Conservation (phyloP, 2,329 filamentous ascomycete genomes). For the Pseudonectria foliicola region DNA sequence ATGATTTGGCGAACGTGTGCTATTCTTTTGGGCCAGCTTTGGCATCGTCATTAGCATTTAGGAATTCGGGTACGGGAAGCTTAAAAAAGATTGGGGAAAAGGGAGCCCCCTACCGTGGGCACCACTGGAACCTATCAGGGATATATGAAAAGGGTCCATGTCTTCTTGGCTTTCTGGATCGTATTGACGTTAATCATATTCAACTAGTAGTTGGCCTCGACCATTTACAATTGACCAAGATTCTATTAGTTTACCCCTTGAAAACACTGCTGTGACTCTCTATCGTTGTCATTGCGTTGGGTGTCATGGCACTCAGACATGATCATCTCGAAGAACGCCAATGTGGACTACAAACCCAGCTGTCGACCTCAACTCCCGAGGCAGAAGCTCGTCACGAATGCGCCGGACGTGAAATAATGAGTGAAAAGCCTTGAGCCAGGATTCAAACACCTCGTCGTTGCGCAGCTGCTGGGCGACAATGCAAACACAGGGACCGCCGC, state of each 20-base stretch:
- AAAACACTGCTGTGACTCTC: too few species aligned
- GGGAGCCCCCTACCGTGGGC: too few species aligned
- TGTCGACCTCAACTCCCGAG: slow-evolving; percentile 49
- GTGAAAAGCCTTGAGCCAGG: slow-evolving; percentile 67
- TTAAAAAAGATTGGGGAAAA: neutral
- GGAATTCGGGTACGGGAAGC: neutral
- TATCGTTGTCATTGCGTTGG: too few species aligned
- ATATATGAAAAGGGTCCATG: too few species aligned
- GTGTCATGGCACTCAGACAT: too few species aligned
- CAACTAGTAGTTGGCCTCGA: too few species aligned
- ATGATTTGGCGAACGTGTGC: slow-evolving; percentile 5
- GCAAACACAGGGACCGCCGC: slow-evolving; percentile 54
- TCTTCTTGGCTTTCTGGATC: too few species aligned
- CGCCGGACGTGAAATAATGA: slow-evolving; percentile 67
- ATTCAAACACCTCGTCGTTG: slow-evolving; percentile 75
- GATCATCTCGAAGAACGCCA: slow-evolving; percentile 48
- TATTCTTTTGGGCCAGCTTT: neutral
- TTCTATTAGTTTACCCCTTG: too few species aligned
- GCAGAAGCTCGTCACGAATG: slow-evolving; percentile 57
- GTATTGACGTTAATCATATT: too few species aligned
- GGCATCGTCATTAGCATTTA: neutral
- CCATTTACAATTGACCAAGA: too few species aligned
- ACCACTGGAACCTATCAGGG: too few species aligned
- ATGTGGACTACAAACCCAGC: slow-evolving; percentile 80
- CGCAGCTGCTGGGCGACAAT: slow-evolving; percentile 86